These are phyloP conservation scores for Aspergillus egyptiacus DNA, from an alignment of 495 filamentous ascomycete genomes.

Conservation along the genomic window DNA sequence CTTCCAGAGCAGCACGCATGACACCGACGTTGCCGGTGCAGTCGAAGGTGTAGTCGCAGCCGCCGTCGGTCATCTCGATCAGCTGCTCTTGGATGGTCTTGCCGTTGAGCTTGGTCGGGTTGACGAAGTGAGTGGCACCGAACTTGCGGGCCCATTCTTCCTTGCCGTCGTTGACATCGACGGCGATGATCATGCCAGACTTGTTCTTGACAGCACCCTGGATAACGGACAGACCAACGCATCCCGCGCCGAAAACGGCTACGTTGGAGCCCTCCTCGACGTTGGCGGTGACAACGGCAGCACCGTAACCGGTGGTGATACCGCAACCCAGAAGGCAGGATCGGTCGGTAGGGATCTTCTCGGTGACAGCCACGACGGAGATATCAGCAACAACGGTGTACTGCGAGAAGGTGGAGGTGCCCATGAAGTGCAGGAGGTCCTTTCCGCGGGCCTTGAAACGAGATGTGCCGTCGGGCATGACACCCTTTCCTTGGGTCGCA, in stretches of 20 bases:
- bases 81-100: conserved; percentile 84
- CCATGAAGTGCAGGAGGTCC: conserved; percentile 97
- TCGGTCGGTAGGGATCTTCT: conserved; percentile 89
- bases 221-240: conserved; percentile 89
- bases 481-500: conserved; percentile 88
- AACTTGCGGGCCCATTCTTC: conserved; percentile 91
- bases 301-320: conserved; percentile 97
- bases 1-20: conserved; percentile 93
- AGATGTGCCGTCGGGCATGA: conserved; percentile 96
- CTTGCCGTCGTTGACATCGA: conserved; percentile 90
- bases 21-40: conserved; percentile 96
- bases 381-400: conserved; percentile 99
- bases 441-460: conserved; percentile 92
- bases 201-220: conserved; percentile 89
- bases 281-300: conserved; percentile 84
- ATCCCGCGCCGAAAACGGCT: conserved; percentile 94
- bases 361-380: conserved; percentile 89
- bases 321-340: conserved; percentile 95
- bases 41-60: conserved; percentile 98
- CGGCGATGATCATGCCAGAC: conserved; percentile 86
- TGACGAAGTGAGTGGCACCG: conserved; percentile 94
- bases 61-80: conserved; percentile 98
- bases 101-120: conserved; percentile 70
- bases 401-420: conserved; percentile 95
- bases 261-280: conserved; percentile 84